Evolutionary conservation across 768 basidiomycete genomes (phyloP).

Genomic region (Mycena maculata): DNA sequence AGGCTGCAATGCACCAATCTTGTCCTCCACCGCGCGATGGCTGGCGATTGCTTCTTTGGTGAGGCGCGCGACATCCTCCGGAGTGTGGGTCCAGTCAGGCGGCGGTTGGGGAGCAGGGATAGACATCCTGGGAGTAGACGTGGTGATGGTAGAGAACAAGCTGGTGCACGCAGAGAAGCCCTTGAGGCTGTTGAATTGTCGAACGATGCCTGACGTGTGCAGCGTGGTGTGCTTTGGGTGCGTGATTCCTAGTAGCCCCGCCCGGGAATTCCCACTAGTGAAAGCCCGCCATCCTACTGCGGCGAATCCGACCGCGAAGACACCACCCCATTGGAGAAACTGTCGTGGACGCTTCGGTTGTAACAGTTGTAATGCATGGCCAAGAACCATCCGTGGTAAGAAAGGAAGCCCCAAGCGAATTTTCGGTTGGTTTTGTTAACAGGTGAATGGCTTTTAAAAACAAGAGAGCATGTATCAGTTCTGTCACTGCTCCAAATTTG

Average conservation of each 20-base stretch:
- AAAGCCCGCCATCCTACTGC: constrained; percentile 55
- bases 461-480: not conserved
- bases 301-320: constrained; percentile 53
- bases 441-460: not conserved
- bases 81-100: constrained; percentile 73
- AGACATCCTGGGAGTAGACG: constrained; percentile 52
- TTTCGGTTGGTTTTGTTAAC: not conserved
- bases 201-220: constrained; percentile 23
- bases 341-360: constrained; percentile 26
- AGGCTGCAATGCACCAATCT: constrained; percentile 66
- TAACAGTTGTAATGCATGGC: constrained; percentile 7
- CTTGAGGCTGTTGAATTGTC: constrained; percentile 36
- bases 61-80: constrained; percentile 66
- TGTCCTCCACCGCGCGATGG: constrained; percentile 66
- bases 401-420: not conserved
- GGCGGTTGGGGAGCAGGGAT: constrained; percentile 74
- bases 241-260: constrained; percentile 37
- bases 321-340: constrained; percentile 52
- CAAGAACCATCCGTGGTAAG: constrained; percentile 21
- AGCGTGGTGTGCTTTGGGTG: constrained; percentile 13
- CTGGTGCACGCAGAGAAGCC: constrained; percentile 43
- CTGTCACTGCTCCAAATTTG: not conserved
- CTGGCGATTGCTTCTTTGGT: constrained; percentile 70
- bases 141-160: constrained; percentile 46
- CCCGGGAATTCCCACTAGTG: constrained; percentile 50